Evolutionary conservation across 2,329 filamentous ascomycete genomes (phyloP).

Genomic region (Aspergillus brunneoviolaceus): DNA sequence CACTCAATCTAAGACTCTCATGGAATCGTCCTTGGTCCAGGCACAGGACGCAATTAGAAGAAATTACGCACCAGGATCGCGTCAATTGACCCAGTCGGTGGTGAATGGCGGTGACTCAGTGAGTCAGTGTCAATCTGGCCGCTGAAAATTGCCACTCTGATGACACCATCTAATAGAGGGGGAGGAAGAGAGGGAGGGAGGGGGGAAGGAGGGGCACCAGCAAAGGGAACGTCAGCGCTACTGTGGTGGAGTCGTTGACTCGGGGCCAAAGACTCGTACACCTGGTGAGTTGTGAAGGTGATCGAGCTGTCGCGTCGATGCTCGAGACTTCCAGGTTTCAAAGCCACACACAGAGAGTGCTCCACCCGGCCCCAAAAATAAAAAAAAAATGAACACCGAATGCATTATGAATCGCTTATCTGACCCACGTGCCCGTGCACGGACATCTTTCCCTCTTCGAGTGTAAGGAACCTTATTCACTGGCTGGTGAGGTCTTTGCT

Average conservation of each 20-base stretch:
- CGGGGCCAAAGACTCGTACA: too few species aligned
- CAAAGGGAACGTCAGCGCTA: neutral
- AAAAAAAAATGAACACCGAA: neutral
- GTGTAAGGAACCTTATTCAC: neutral
- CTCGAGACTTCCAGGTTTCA: neutral
- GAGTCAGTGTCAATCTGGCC: neutral
- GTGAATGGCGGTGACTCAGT: neutral
- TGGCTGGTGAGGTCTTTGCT: neutral
- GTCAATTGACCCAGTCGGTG: neutral
- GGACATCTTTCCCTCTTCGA: neutral
- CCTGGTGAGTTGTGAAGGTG: neutral
- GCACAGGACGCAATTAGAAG: neutral
- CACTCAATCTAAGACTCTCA: neutral
- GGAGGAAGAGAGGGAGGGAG: neutral
- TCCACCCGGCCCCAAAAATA: neutral
- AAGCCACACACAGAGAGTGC: neutral
- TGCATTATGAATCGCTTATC: slow-evolving; percentile 1
- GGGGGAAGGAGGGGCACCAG: neutral
- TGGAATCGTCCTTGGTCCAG: neutral
- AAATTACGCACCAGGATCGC: neutral
- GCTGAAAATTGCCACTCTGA: neutral
- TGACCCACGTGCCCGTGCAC: slow-evolving; percentile 6
- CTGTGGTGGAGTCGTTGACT: neutral
- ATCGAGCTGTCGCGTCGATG: neutral
- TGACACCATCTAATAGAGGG: neutral